These are phyloP conservation scores for Suaeda aralocaspica DNA, from an alignment of 148 eudicot species.

Conservation along the genomic window DNA sequence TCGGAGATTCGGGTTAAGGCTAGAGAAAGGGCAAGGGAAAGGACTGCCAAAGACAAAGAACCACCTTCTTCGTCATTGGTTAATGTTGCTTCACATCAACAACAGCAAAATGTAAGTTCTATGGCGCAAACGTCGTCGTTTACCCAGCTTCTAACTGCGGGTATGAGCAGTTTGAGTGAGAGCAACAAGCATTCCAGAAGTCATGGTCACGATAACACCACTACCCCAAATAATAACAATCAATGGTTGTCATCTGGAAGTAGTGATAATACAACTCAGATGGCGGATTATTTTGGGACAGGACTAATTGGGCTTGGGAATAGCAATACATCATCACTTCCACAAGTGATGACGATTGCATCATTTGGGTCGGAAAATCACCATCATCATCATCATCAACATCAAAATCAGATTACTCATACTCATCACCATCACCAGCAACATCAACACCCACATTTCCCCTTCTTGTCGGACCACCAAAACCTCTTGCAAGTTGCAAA, in stretches of 20 bases:
- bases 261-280: constrained; percentile 25
- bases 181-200: constrained; percentile 23
- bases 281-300: constrained; percentile 51
- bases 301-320: constrained; percentile 33
- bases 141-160: constrained; percentile 70
- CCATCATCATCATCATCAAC: constrained; percentile 1
- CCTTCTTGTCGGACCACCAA: constrained; percentile 48
- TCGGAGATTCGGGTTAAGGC: constrained; percentile 71
- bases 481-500: constrained; percentile 26
- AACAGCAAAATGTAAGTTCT: constrained; percentile 26
- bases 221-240: not conserved
- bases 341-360: constrained; percentile 34
- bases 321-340: constrained; percentile 18
- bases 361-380: constrained; percentile 23
- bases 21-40: constrained; percentile 69
- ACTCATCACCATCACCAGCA: constrained; percentile 29
- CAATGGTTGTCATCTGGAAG: constrained; percentile 33
- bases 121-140: constrained; percentile 59
- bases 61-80: constrained; percentile 17
- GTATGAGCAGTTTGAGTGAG: constrained; percentile 32
- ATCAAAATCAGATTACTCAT: not conserved
- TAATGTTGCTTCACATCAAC: not conserved
- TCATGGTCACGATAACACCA: not conserved
- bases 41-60: constrained; percentile 66
- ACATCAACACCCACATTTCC: constrained; percentile 38